Evolutionary conservation across 768 basidiomycete genomes (phyloP).

Genomic region (Trametes villosa): DNA sequence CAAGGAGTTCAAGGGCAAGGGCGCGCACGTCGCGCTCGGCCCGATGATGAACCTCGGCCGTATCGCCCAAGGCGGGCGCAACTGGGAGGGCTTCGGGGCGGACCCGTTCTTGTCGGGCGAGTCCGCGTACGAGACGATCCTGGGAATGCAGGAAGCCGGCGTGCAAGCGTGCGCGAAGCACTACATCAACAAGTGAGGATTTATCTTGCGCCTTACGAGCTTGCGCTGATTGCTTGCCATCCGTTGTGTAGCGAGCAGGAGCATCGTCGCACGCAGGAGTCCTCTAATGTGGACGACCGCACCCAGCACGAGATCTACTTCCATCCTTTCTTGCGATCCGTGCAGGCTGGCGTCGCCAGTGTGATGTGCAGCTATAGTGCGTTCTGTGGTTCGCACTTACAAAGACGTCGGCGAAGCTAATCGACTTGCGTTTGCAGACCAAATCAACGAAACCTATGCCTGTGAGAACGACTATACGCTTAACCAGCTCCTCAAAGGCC

Average conservation of each 20-base stretch:
- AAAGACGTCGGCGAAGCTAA: background rate
- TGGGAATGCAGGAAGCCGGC: conserved; percentile 78
- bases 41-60: conserved; percentile 91
- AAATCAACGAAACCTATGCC: conserved; percentile 71
- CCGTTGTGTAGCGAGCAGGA: conserved; percentile 75
- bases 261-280: conserved; percentile 54
- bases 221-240: background rate
- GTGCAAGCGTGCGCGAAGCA: conserved; percentile 91
- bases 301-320: conserved; percentile 79
- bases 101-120: conserved; percentile 90
- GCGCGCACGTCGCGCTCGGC: conserved; percentile 76
- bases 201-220: background rate
- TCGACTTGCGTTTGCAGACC: conserved; percentile 48
- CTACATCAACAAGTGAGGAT: conserved; percentile 69
- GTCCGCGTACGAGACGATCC: conserved; percentile 75
- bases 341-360: conserved; percentile 74
- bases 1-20: conserved; percentile 80
- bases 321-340: conserved; percentile 68
- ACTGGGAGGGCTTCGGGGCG: conserved; percentile 94
- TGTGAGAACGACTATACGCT: conserved; percentile 74
- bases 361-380: conserved; percentile 80
- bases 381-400: background rate
- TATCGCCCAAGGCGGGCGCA: conserved; percentile 77
- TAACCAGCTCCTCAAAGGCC: conserved; percentile 76
- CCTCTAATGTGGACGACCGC: conserved; percentile 78